These are phyloP conservation scores for Nothophoma quercina DNA, from an alignment of 2,329 filamentous ascomycete species.

Conservation along the genomic window DNA sequence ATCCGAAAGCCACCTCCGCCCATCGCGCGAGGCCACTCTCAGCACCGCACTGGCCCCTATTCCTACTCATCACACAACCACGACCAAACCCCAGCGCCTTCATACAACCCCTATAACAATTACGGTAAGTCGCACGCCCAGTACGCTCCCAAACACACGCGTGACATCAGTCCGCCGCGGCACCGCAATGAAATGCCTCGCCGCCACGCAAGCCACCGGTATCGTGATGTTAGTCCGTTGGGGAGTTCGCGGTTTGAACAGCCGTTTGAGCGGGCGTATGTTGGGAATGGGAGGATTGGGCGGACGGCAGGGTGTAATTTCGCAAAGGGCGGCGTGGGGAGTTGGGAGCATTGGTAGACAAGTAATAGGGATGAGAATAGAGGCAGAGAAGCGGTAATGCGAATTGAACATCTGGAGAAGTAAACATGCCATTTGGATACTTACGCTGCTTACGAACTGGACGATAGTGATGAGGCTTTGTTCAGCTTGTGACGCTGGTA, in stretches of 20 bases:
- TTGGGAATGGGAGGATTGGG: neutral
- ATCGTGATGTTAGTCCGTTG: constrained; percentile 9
- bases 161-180: constrained; percentile 11
- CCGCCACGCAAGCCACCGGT: neutral
- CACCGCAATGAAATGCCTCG: constrained; percentile 3
- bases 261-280: neutral
- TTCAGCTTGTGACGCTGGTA: too few species aligned
- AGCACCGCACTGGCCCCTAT: too few species aligned
- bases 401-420: too few species aligned
- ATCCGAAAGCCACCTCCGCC: neutral
- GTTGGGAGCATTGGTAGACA: constrained; percentile 8
- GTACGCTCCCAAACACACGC: neutral
- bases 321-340: neutral
- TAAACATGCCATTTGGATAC: too few species aligned
- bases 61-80: too few species aligned
- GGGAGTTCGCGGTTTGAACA: constrained; percentile 6
- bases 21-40: neutral
- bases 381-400: too few species aligned
- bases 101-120: neutral
- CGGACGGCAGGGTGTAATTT: neutral
- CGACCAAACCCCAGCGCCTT: too few species aligned
- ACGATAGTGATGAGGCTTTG: too few species aligned
- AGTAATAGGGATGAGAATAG: neutral
- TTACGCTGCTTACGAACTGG: too few species aligned
- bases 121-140: neutral